A percentile compares a stretch with the other conserved stretches of the same genome.
Evolutionary conservation across 305 asterid genomes (phyloP).

Genomic region (Fraxinus platypoda): DNA sequence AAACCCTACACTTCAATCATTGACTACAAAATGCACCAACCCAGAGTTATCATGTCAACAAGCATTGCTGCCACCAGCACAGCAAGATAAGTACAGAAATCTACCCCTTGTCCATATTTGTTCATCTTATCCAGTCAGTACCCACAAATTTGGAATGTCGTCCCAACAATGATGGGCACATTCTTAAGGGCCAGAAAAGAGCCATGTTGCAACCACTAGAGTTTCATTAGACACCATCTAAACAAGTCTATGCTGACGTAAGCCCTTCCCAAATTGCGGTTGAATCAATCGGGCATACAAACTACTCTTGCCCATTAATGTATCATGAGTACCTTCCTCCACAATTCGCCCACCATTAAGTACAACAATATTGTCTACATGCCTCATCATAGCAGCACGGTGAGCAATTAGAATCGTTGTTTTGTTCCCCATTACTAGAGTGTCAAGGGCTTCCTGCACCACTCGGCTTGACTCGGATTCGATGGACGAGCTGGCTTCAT

Average conservation of each 20-base stretch:
- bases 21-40: conserved; percentile 23
- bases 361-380: conserved; percentile 95
- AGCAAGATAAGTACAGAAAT: conserved; percentile 19
- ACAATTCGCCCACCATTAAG: conserved; percentile 95
- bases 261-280: conserved; percentile 92
- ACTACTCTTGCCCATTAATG: conserved; percentile 73
- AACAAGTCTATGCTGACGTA: conserved; percentile 84
- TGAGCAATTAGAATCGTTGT: conserved; percentile 92
- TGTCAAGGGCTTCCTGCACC: conserved; percentile 94
- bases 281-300: conserved; percentile 96
- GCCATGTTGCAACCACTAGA: conserved; percentile 19
- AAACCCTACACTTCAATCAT: conserved; percentile 33
- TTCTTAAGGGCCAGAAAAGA: conserved; percentile 9
- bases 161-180: conserved; percentile 9
- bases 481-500: conserved; percentile 95
- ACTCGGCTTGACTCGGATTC: conserved; percentile 97
- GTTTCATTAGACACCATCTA: conserved; percentile 35
- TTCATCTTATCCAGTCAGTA: conserved; percentile 16
- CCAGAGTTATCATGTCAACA: conserved; percentile 18
- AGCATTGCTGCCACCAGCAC: conserved; percentile 22
- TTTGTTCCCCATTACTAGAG: conserved; percentile 95
- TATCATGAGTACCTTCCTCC: conserved; percentile 92
- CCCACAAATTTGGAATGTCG: conserved; percentile 1
- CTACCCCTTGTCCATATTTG: conserved; percentile 17
- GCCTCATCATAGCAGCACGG: conserved; percentile 99